phyloP scores from a whole-genome alignment of 1,139 yeast genomes.

The Kurtzmaniella quercitrusa region DNA sequence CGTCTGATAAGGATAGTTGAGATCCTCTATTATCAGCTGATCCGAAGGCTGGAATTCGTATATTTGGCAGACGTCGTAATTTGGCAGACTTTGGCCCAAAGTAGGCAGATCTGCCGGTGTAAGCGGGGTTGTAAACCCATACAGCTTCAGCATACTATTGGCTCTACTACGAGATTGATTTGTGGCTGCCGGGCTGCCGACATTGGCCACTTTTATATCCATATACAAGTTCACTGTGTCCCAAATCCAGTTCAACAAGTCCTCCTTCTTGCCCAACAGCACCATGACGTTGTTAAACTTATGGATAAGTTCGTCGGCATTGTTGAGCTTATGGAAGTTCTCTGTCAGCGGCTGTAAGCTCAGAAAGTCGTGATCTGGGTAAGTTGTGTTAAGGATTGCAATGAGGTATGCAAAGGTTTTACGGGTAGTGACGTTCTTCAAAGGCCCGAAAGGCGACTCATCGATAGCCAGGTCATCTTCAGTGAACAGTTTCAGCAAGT shows the following conservation, averaged over 20 bases:
- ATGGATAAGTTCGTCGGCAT: conserved; percentile 56
- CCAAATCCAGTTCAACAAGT: conserved; percentile 70
- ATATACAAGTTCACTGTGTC: conserved; percentile 81
- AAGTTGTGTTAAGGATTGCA: conserved; percentile 85
- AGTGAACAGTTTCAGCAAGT: conserved; percentile 18
- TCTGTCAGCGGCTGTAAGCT: conserved; percentile 85
- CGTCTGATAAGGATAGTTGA: conserved; percentile 64
- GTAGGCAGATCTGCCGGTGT: conserved; percentile 8
- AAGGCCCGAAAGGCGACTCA: conserved; percentile 90
- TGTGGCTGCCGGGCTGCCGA: conserved; percentile 19
- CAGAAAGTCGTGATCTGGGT: conserved; percentile 94
- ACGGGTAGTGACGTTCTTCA: conserved; percentile 76
- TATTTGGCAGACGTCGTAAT: conserved; percentile 47
- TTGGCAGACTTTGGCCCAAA: conserved; percentile 1
- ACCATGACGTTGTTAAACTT: conserved; percentile 76
- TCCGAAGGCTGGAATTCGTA: conserved; percentile 79
- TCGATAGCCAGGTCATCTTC: conserved; percentile 29
- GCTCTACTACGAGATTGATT: conserved; percentile 14
- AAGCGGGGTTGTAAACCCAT: conserved; percentile 2
- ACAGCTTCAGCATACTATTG: conserved; percentile 3
- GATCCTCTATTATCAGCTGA: conserved; percentile 66
- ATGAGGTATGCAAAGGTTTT: conserved; percentile 87
- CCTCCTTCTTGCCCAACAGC: conserved; percentile 66
- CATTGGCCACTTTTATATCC: conserved; percentile 49
- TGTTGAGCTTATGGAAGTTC: conserved; percentile 39